Conservation (phyloP, 306 rosid species). For the Hippophae tibetana region DNA sequence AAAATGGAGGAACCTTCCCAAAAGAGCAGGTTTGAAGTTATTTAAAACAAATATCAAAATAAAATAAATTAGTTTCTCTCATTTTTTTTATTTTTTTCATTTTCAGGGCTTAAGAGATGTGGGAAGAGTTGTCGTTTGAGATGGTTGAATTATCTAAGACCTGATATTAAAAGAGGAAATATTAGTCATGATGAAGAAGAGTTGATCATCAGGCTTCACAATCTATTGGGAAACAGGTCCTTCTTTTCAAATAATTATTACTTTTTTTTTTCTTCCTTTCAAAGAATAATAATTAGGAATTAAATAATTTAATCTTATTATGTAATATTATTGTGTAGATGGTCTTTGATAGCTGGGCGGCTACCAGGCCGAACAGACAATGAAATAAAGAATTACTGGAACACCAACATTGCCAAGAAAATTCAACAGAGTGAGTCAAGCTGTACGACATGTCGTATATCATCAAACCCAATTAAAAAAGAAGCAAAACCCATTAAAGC, state of each 20-base stretch:
- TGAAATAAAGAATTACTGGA: conserved; percentile 11
- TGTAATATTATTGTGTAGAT: conserved; percentile 1
- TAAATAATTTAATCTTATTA: not conserved
- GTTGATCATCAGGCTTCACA: conserved; percentile 42
- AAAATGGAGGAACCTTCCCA: conserved; percentile 41
- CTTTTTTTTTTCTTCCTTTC: too few relatives aligned
- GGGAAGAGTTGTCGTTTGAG: conserved; percentile 32
- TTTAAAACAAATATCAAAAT: not conserved
- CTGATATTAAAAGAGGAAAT: conserved; percentile 28
- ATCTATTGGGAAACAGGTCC: conserved; percentile 46
- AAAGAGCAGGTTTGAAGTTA: conserved; percentile 30
- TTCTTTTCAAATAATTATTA: not conserved
- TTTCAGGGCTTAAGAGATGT: conserved; percentile 39
- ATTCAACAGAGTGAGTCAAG: not conserved
- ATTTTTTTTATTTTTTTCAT: too few relatives aligned
- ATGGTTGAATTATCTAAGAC: conserved; percentile 31
- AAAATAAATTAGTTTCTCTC: not conserved
- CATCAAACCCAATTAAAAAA: too few relatives aligned
- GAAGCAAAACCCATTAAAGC: too few relatives aligned
- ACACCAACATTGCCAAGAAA: conserved; percentile 9
- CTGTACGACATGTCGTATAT: not conserved
- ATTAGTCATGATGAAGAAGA: conserved; percentile 23
- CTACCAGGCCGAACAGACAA: conserved; percentile 13
- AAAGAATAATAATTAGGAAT: not conserved
- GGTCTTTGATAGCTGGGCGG: conserved; percentile 16